Evolutionary conservation across 805 yeast species (phyloP), one percentile per base, ranked within the genome.

Genomic region (Lipomyces spencermartinsiae): DNA sequence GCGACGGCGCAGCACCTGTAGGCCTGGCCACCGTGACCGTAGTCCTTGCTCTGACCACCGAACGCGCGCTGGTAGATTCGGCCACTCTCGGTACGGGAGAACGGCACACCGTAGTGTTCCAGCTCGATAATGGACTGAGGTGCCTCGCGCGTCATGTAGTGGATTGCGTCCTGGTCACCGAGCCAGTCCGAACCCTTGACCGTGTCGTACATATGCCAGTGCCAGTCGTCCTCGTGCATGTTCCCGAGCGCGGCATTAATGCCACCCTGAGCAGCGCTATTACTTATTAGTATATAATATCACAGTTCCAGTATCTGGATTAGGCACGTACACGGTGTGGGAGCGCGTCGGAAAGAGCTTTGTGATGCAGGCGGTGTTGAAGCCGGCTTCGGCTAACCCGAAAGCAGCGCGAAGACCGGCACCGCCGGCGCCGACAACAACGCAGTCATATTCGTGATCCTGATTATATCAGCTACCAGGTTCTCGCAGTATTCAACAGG

Each of bases 1-100:
- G 99, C 99, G 62, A 95, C 99, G 54, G 99, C 99, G 84, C 98
- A 94, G 67, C 98, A 94, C 85, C 99, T 90, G 86, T 95, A 94
- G 66, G 98, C 98, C 83, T 94, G 99, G 70, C 99, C 99, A 78
- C 97, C 98, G 80, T 95, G 93, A 79, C 99, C 99, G 81, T 83
- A 92, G 74, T 95, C 97, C 81, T 86, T 91, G 71, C 97, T 83
- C 83, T 94, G 99, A 78, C 99, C 99, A 80, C 99, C 99, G 79
- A 94, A 94, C 60, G 99, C 99, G 84, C 99, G 90, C 85, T 94
- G 99, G 83, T 94, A 94, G 78, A 94, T 94, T 79, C 95, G 87
- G 73, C 99, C 99, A 79, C 92, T 93, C 75, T 92, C 95, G 76
- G 92, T 94, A 86, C 99, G 90, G 64, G 98, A 92, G 83, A 94